Percentiles rank a stretch among this genome's conserved stretches.
phyloP scores from a whole-genome alignment of 768 basidiomycete genomes.

The Amanita fuliginea region DNA sequence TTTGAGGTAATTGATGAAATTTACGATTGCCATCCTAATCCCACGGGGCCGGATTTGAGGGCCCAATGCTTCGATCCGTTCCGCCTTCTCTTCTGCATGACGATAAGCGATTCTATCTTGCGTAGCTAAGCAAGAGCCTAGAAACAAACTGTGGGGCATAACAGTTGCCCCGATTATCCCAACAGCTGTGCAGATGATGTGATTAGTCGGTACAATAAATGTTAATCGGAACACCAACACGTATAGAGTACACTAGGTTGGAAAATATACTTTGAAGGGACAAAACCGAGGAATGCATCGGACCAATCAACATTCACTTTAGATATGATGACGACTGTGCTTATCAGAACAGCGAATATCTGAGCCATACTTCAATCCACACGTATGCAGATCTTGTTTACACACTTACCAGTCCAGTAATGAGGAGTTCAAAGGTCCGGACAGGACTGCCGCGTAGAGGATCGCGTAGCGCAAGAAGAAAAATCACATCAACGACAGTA shows the following conservation, averaged over 20 bases:
- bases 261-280: conserved; percentile 61
- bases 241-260: conserved; percentile 49
- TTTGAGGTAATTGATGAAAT: conserved; percentile 11
- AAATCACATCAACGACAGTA: conserved; percentile 56
- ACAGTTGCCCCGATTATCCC: conserved; percentile 78
- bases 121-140: conserved; percentile 79
- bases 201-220: not conserved
- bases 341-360: conserved; percentile 66
- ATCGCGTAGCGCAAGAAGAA: conserved; percentile 63
- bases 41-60: not conserved
- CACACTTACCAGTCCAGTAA: conserved; percentile 44
- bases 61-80: not conserved
- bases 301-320: conserved; percentile 64
- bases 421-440: conserved; percentile 55
- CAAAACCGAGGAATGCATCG: conserved; percentile 60
- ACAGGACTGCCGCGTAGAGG: conserved; percentile 59
- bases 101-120: conserved; percentile 54
- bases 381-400: not conserved
- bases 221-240: conserved; percentile 28
- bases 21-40: conserved; percentile 1
- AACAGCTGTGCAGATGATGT: conserved; percentile 30
- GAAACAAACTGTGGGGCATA: conserved; percentile 90
- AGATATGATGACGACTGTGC: conserved; percentile 69
- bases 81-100: conserved; percentile 13
- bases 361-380: conserved; percentile 13